Percentiles rank a stretch among this genome's conserved stretches.
These are phyloP conservation scores for Apiospora sp. DNA, from an alignment of 2,329 filamentous ascomycete species.

Conservation along the genomic window DNA sequence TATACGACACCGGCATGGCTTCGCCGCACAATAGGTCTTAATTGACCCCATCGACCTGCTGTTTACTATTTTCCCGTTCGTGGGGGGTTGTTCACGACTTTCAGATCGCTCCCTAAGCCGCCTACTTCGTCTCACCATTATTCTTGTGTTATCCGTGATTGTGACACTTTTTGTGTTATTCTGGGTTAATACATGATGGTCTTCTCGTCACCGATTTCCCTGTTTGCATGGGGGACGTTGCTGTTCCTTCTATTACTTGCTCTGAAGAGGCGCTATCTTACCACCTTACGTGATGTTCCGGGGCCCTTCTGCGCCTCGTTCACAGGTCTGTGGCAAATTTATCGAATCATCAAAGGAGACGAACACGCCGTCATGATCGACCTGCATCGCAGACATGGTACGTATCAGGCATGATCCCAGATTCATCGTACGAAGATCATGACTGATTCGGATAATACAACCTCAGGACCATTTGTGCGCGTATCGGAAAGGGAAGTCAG, in stretches of 20 bases:
- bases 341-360: slow-evolving; percentile 47
- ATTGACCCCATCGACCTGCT: not conserved
- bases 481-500: slow-evolving; percentile 48
- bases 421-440: too few relatives aligned
- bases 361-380: slow-evolving; percentile 45
- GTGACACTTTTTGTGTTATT: not conserved
- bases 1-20: not conserved
- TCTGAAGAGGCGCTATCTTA: slow-evolving; percentile 30
- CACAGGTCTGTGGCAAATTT: slow-evolving; percentile 49
- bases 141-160: too few relatives aligned
- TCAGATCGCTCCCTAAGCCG: not conserved
- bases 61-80: not conserved
- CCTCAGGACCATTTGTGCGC: slow-evolving; percentile 51
- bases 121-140: not conserved
- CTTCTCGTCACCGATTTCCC: not conserved
- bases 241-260: not conserved
- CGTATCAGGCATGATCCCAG: too few relatives aligned
- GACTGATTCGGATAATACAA: not conserved
- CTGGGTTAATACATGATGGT: not conserved
- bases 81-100: not conserved
- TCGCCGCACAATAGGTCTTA: not conserved
- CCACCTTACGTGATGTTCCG: slow-evolving; percentile 41
- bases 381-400: slow-evolving; percentile 49
- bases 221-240: not conserved
- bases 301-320: slow-evolving; percentile 52